A percentile compares a stretch with the other conserved stretches of the same genome.
Evolutionary conservation across 1,284 basidiomycete genomes (phyloP).

Genomic region (Heterobasidion occidentale): DNA sequence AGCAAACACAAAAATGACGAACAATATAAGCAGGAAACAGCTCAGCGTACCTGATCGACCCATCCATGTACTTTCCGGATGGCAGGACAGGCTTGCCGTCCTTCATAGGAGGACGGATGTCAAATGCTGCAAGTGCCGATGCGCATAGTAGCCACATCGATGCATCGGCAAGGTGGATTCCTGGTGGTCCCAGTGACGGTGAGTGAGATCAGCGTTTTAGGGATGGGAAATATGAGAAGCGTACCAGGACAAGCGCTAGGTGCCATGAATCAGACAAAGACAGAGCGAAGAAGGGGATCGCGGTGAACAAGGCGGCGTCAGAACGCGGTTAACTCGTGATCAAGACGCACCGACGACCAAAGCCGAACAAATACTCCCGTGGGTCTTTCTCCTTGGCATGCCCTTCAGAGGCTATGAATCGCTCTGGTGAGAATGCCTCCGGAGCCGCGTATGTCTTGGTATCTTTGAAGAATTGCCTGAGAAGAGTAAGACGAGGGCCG

Average conservation of each 20-base stretch:
- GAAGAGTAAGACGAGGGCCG: neutral
- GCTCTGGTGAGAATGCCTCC: conserved; percentile 11
- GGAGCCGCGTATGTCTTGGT: conserved; percentile 12
- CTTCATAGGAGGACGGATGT: neutral
- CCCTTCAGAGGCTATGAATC: conserved; percentile 10
- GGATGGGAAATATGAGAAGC: neutral
- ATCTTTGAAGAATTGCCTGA: conserved; percentile 13
- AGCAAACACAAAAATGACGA: neutral
- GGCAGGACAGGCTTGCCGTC: neutral
- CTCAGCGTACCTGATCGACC: neutral
- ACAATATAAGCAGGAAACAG: neutral
- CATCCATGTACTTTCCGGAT: neutral
- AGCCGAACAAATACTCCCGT: conserved; percentile 13
- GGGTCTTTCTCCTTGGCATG: conserved; percentile 12
- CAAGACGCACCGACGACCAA: conserved; percentile 9
- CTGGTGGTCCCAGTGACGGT: neutral
- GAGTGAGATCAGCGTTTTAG: neutral
- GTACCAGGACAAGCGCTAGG: neutral
- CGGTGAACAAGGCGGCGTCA: neutral
- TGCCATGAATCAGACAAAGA: neutral
- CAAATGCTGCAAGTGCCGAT: neutral
- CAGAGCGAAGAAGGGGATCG: neutral
- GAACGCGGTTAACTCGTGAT: neutral
- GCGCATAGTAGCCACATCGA: neutral
- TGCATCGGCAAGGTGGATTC: neutral